Base-by-base conservation (phyloP, 2,329 filamentous ascomycete genomes). In the Fonsecaea monophora region DNA sequence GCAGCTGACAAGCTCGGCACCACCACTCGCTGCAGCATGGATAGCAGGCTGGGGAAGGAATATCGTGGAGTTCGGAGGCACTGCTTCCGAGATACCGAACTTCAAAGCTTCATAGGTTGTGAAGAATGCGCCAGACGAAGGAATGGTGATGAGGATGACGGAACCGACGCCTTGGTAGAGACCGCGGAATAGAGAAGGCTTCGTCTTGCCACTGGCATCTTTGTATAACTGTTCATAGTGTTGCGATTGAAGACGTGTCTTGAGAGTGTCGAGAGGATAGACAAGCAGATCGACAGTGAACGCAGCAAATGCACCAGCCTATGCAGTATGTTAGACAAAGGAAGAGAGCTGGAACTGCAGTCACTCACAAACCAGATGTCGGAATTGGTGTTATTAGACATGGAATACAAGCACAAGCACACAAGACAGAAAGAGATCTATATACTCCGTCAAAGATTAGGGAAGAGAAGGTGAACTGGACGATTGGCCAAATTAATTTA, bases 71-170 rank as follows among this genome's bases (percentile, higher is more conserved):
- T 60, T 72, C 0, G 82, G 81, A 2, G 86, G 81, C 53, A 83
- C 83, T 42, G 83, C 76, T 21, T 77, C 77, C 15, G 83, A 82
- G 1, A 96, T 83, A 2, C 86, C 77, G 2, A 82, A 79, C 78
- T 96, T 96, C 21, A 89, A 83, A 54, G 84, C 87, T 79, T 97
- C 93, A 77, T 97, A 97, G 0, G 91, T 94, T 1, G 91, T 93
- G 79, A 97, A 97, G 82, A 97, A 97, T 10, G 92, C 84, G 67
- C 92, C 92, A 60, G 92, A 92, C 64, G 91, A 91, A n/a, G 94
- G 93, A n/a, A 97, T 82, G 0, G 93, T 97, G 10, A 92, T 91
- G 35, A 97, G 79, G 9, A 97, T 88, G 25, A 96, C 90, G 73
- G 91, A 94, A 64, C 92, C 92, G 21, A 97, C 84, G 21, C 93